These are phyloP conservation scores for Verbena officinalis DNA, from an alignment of 257 asterid species.

Conservation along the genomic window DNA sequence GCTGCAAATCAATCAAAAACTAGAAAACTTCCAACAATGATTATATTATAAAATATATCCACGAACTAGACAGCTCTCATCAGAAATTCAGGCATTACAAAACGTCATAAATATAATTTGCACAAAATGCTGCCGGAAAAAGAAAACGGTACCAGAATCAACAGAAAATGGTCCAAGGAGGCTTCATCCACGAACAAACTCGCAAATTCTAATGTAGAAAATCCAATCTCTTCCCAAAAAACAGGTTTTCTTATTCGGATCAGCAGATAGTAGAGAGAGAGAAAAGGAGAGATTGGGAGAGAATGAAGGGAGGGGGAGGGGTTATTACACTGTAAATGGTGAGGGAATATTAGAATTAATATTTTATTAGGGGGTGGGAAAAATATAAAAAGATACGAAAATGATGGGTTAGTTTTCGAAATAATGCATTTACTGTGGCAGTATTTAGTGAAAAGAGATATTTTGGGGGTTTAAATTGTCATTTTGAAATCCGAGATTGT, in stretches of 20 bases:
- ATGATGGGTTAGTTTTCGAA: conserved; percentile 12
- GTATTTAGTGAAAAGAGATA: conserved; percentile 31
- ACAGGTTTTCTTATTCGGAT: conserved; percentile 31
- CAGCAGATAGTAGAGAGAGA: conserved; percentile 32
- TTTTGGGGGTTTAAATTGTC: conserved; percentile 22
- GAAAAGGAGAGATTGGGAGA: conserved; percentile 28
- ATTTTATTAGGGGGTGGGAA: conserved; percentile 30
- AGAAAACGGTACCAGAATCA: conserved; percentile 43
- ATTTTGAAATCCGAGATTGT: conserved; percentile 47
- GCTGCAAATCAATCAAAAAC: conserved; percentile 25
- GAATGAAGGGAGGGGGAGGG: conserved; percentile 29
- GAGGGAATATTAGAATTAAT: conserved; percentile 46
- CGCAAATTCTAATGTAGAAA: conserved; percentile 14
- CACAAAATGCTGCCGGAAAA: conserved; percentile 22
- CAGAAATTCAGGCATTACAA: not conserved
- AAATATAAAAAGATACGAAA: not conserved
- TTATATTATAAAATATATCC: not conserved
- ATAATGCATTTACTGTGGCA: not conserved
- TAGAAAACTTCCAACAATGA: not conserved
- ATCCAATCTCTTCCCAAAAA: conserved; percentile 2
- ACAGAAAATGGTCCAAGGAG: conserved; percentile 51
- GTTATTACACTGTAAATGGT: conserved; percentile 32
- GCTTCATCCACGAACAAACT: conserved; percentile 49
- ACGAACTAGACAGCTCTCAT: not conserved
- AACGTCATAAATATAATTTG: conserved; percentile 10